Base-by-base conservation (phyloP, 768 basidiomycete genomes). In the Lactarius tabidus region DNA sequence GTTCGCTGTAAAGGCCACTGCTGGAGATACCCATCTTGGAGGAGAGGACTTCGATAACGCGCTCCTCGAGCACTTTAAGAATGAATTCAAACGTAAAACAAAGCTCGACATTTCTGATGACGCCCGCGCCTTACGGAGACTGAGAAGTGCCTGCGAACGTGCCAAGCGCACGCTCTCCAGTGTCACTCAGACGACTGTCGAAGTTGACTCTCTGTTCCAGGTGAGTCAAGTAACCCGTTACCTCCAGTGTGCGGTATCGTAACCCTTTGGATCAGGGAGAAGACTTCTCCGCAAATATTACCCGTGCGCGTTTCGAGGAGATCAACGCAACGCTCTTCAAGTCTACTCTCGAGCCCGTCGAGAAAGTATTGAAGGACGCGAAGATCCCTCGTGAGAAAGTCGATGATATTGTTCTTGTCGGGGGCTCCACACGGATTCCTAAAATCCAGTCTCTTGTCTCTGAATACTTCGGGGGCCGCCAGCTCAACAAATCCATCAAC, bases 31-130 rank as follows among this genome's bases (percentile, higher is more conserved):
- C 71, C 97, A 98, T 80, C 83, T 98, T 77, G 97, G 96, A 82
- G 97, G 97, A 81, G 97, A 99, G 81, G 97, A 98, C 78, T 99
- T 99, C 75, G 97, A 99, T 81, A 99, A 99, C 81, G 86, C 93
- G 75, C 88, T 99, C 70, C 80, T 98, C 68, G 94, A 99, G 60
- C 92, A 95, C 85, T 98, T 99, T 91, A 96, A 96, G 86, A 91
- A 90, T 77, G 97, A 99, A 82, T 99, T 99, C 88, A 93, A 96
- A 86, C 84, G 85, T 73, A 98, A 98, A 85, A 87, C 89, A 74
- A 96, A 98, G 82, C 87, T 88, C 75, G 97, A 99, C 77, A 95
- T 99, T 78, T 93, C 93, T 45, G 93, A 92, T 56, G 96, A 99
- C 80, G 83, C 97, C 67, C 94, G 97, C 82, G 97, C 97, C 68